Evolutionary conservation across 345 rosid species (phyloP), one percentile per base, ranked within the genome.

Genomic region (Aethionema arabicum): DNA sequence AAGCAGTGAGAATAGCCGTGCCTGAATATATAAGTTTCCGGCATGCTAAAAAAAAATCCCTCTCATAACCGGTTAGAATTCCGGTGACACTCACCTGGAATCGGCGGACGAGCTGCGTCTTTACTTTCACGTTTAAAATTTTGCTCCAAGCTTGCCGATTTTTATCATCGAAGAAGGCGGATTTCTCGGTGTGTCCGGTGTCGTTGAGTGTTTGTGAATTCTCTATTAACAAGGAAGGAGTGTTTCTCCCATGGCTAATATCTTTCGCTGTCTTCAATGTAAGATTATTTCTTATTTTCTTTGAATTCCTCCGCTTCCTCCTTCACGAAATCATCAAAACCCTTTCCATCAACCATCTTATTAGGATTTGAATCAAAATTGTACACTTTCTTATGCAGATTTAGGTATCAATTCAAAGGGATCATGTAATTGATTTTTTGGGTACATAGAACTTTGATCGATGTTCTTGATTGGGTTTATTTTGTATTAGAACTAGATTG

Each of bases 191-290:
- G 79, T n/a, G n/a, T n/a, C 76, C 51, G 86, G 85, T 0, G 72
- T 77, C 6, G 82, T 77, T 37, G 77, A 80, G 72, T 86, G 90
- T 80, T 2, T 82, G 89, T 35, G 66, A 65, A 31, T 69, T 84
- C 74, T 74, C 90, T 52, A 74, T 50, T 63, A 49, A 68, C 50
- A 83, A 78, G 15, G 79, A 83, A 29, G 74, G 73, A 56, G 14
- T 37, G 36, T 73, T 73, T 53, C 58, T 65, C 40, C 82, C 90
- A 5, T 80, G 88, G 90, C 69, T 80, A 52, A 71, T 79, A 41
- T 61, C 68, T 0, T 80, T 87, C 53, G 65, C 79, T 12, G 76
- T 87, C 69, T 78, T 82, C 44, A 56, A 68, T 48, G 90, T 84
- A 43, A 74, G 87, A 61, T 14, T 52, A 29, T 48, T 55, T 35